Evolutionary conservation across 306 rosid species (phyloP), one percentile per base, ranked within the genome.

Genomic region (Acmispon strigosus): DNA sequence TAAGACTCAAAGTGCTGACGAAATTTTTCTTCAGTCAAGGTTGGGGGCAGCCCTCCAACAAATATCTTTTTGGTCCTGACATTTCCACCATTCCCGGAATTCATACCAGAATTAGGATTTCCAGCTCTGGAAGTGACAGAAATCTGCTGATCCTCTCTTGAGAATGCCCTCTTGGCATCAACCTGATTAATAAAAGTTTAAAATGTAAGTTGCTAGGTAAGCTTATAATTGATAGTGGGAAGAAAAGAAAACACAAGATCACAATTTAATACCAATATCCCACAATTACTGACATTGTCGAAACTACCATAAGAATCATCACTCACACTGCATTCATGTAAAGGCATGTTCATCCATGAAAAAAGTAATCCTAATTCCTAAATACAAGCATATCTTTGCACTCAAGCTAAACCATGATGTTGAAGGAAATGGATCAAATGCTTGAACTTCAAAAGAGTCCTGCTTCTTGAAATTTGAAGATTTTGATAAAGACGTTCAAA

Each of bases 1-100:
- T 75, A 95, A 50, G 84, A 36, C 71, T 91, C 97, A 82, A 95
- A 95, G 81, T 91, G 79, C 80, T 95, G 85, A 64, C 91, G 93
- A 22, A 95, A 95, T 62, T 86, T 87, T 63, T 91, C 99, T 82
- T 95, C 99, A 36, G 86, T 61, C 74, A 95, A 80, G 45, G 96
- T 86, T 20, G 97, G 86, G 52, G 99, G 99, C 78, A 95, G 69
- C 72, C 99, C 99, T 69, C 99, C 97, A 77, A 95, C 99, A 76
- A 95, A 95, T 57, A 95, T 91, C 66, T 95, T 94, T 84, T 95
- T 95, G 69, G 99, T 95, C 55, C 91, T 87, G 43, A 89, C 74
- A 84, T 81, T 87, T 77, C 96, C 99, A 42, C 97, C 97, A 70
- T 83, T 80, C 48, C 96, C 97, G 19, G 78, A 76, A 80, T 70